These are phyloP conservation scores for Chenopodium formosanum DNA, from an alignment of 148 eudicot genomes.

Conservation along the genomic window DNA sequence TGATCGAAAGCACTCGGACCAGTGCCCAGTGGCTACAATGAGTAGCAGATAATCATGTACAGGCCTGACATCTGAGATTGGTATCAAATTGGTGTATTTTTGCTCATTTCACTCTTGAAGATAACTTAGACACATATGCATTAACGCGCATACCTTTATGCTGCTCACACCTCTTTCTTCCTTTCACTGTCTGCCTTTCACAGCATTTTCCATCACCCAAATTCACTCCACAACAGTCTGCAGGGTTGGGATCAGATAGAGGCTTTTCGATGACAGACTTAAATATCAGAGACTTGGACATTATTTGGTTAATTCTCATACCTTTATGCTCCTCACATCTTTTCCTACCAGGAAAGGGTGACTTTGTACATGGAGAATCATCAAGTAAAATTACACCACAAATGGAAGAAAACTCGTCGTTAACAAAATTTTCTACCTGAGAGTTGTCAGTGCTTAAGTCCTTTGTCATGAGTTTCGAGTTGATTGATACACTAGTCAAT, in stretches of 20 bases:
- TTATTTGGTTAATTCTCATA: conserved; percentile 29
- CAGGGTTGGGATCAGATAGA: conserved; percentile 5
- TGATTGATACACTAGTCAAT: conserved; percentile 6
- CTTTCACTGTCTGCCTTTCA: conserved; percentile 30
- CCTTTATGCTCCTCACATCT: conserved; percentile 78
- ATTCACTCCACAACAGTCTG: conserved; percentile 40
- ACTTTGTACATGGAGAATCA: conserved; percentile 45
- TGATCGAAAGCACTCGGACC: no score
- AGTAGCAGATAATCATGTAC: background rate
- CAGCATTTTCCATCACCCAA: conserved; percentile 40
- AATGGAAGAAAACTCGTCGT: conserved; percentile 22
- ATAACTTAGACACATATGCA: conserved; percentile 15
- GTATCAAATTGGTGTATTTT: background rate
- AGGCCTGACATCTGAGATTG: background rate
- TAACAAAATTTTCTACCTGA: background rate
- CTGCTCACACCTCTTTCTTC: conserved; percentile 37
- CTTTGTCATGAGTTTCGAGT: background rate
- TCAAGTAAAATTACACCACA: conserved; percentile 54
- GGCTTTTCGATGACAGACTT: background rate
- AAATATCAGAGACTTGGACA: background rate
- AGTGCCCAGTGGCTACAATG: background rate
- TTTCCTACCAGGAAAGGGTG: conserved; percentile 51
- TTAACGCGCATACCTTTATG: conserved; percentile 44
- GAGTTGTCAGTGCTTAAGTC: no score
- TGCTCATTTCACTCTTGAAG: background rate